A percentile compares a stretch with the other conserved stretches of the same genome.
These are phyloP conservation scores for Gynostemma pentaphyllum DNA, from an alignment of 306 rosid species.

Conservation along the genomic window DNA sequence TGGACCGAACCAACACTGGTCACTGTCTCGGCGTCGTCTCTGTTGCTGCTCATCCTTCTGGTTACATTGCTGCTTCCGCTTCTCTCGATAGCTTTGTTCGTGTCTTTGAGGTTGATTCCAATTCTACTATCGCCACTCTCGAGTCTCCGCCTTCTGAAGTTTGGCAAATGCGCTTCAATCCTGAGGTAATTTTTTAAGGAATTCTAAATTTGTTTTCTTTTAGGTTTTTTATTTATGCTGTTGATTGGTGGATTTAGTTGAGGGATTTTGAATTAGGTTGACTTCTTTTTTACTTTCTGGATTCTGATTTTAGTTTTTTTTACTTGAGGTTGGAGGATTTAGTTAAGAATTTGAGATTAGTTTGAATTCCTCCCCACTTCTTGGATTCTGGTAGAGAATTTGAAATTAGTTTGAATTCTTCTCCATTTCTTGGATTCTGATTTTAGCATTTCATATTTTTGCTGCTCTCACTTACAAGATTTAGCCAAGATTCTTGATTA, in stretches of 20 bases:
- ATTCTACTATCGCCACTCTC: conserved; percentile 72
- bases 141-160: conserved; percentile 98
- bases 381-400: background rate
- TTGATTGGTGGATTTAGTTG: no score
- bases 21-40: conserved; percentile 97
- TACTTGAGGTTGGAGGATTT: background rate
- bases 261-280: no score
- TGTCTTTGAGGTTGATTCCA: conserved; percentile 81
- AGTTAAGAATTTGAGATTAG: background rate
- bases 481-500: background rate
- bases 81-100: conserved; percentile 93
- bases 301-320: no score
- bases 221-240: background rate
- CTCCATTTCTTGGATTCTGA: background rate
- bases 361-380: background rate
- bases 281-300: no score
- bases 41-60: conserved; percentile 88
- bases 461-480: background rate
- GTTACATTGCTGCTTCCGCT: conserved; percentile 77
- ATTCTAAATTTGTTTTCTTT: background rate
- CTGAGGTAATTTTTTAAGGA: conserved; percentile 34
- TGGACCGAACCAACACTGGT: conserved; percentile 67
- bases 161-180: conserved; percentile 93
- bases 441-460: background rate
- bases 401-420: background rate